Base-by-base conservation (phyloP, 208 protist species). In the Vickermania ingenoplastis region DNA sequence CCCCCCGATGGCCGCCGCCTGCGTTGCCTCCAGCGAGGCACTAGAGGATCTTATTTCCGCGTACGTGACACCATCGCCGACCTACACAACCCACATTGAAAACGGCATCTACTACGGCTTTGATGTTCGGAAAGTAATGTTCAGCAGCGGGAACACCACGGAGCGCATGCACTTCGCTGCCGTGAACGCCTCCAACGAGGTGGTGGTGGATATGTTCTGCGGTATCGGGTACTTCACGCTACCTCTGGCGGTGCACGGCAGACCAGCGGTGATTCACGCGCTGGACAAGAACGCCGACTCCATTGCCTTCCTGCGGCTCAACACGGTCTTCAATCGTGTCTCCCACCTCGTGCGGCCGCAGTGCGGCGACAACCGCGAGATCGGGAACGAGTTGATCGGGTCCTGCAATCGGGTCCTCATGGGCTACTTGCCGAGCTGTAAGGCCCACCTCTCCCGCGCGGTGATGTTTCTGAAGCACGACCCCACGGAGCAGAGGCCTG, bases 161-260 rank as follows among this genome's bases (percentile, higher is more conserved):
- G 89, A 97, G 70, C 75, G 92, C 11, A 94, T 95, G 77, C 84
- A 94, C 69, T 94, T 96, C 65, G 70, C 69, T 31, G 59, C 55
- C 1, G 55, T 92, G 21, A 25, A 65, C 17, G 89, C 83, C 1
- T 50, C 53, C n/a, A 77, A 70, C 41, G 87, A 97, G 51, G 72
- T 85, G 2, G 83, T 97, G 31, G 86, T 97, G 2, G 92, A 97
- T 57, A 96, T 97, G 92, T 97, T 97, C 65, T 73, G 77, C 13
- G 92, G 92, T 3, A 95, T 97, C 41, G 92, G 92, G 7, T 97
- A 97, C 62, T 97, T 97, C 53, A 81, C 92, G 14, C 49, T 97
- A 17, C 92, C 92, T 0, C 60, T 96, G 13, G 85, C 89, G 0
- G 81, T 89, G 71, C 61, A 90, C 53, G 81, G 87, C 1, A 31